A percentile compares a stretch with the other conserved stretches of the same genome.
Evolutionary conservation across 129 eudicot species (phyloP).

Genomic region (Flaveria sonorensis): DNA sequence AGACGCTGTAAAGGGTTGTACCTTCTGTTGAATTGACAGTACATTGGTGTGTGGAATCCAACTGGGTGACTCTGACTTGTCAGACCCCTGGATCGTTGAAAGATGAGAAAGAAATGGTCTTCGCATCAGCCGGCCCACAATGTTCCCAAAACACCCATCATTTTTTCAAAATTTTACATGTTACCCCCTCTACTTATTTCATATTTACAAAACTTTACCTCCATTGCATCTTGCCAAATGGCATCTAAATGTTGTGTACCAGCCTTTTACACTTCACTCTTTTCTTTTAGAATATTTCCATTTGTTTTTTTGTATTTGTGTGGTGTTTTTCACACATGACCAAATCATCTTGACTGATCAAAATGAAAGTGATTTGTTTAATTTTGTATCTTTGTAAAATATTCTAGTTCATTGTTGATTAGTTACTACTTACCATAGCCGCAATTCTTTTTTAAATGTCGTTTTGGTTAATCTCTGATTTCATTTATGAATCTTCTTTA

Average conservation of each 20-base stretch:
- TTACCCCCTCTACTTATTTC: not conserved
- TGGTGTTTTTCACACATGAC: not conserved
- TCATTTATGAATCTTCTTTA: too few relatives aligned
- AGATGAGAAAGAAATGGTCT: conserved; percentile 33
- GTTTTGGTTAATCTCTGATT: too few relatives aligned
- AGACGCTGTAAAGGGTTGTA: conserved; percentile 38
- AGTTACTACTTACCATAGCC: too few relatives aligned
- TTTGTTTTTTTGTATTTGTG: not conserved
- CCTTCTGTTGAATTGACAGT: conserved; percentile 27
- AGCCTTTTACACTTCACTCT: not conserved
- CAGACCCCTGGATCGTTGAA: conserved; percentile 31
- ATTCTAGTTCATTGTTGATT: too few relatives aligned
- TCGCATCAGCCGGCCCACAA: conserved; percentile 37
- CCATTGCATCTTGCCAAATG: conserved; percentile 21
- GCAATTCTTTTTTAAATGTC: too few relatives aligned
- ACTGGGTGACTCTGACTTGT: conserved; percentile 33
- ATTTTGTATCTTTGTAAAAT: not conserved
- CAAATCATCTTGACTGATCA: not conserved
- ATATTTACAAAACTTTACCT: not conserved
- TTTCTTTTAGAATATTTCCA: not conserved
- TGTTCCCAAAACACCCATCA: not conserved
- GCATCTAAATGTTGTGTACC: conserved; percentile 2
- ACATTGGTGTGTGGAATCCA: conserved; percentile 40
- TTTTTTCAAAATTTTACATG: not conserved
- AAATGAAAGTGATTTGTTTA: not conserved